These are phyloP conservation scores for Pueraria montana DNA, from an alignment of 306 rosid genomes.

Conservation along the genomic window DNA sequence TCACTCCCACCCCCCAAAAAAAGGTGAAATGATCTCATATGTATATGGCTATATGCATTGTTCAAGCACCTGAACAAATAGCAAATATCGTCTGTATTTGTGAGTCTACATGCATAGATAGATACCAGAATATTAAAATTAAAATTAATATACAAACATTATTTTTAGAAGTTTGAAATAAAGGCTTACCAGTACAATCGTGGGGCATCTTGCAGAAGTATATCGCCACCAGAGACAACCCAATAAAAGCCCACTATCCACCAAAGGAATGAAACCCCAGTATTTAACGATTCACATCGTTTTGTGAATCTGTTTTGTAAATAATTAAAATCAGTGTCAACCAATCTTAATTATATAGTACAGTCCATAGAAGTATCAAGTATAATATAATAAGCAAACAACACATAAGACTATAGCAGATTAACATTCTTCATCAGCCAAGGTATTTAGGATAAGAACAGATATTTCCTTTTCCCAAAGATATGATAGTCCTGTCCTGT, in stretches of 20 bases:
- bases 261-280: constrained; percentile 90
- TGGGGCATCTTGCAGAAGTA: constrained; percentile 81
- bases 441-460: constrained; percentile 28
- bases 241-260: constrained; percentile 97
- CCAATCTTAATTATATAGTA: constrained; percentile 33
- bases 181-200: constrained; percentile 83
- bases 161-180: constrained; percentile 40
- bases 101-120: neutral
- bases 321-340: constrained; percentile 54
- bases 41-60: neutral
- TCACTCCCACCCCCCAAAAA: neutral
- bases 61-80: neutral
- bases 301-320: constrained; percentile 61
- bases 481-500: neutral
- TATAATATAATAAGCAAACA: constrained; percentile 37
- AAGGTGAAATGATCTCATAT: neutral
- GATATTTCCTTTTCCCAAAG: neutral
- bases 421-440: constrained; percentile 44
- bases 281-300: constrained; percentile 87
- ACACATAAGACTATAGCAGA: constrained; percentile 25
- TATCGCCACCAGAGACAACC: constrained; percentile 88
- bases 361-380: constrained; percentile 26
- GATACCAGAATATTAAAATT: constrained; percentile 28
- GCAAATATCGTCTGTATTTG: constrained; percentile 17
- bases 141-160: constrained; percentile 14